Base-by-base conservation (phyloP, 352 stramenopile species). In the Pythium biforme region DNA sequence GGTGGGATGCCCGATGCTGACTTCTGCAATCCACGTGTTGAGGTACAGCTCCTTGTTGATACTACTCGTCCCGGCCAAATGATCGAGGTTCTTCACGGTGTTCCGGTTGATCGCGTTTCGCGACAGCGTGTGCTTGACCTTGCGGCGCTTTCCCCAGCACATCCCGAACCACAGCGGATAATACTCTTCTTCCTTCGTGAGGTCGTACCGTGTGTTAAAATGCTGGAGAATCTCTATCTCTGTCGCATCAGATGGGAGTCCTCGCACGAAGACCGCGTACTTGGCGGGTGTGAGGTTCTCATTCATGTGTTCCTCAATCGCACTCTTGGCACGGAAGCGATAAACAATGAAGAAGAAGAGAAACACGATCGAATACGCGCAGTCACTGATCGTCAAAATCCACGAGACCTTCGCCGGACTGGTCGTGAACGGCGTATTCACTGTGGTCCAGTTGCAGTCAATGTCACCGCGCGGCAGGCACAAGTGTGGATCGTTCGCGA, bases 11-110 rank as follows among this genome's bases (percentile, higher is more conserved):
- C 77, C 81, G 9, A 96, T 75, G 41, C 81, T 91, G 22, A 96
- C 84, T 65, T 96, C 87, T 8, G 86, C 88, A 34, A 96, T 81
- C 89, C 87, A 96, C n/a, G 79, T 88, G 46, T 79, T 74, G 3
- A 94, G 14, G 47, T 96, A 96, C 53, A 92, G 65, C 3, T 71
- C 66, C 39, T 85, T 84, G 4, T 54, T 85, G 20, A 72, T 64
- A 10, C 65, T 77, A 2, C 27, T 77, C 4, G 70, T 76, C 2
- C 55, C 66, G 10, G 72, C 75, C 12, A 92, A 68, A 43, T 93
- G 83, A 5, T 92, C 83, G 0, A 93, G 48, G 40, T 92, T 90
- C 39, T 63, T 68, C 4, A 95, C 82, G 2, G 79, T 73, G 5
- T 50, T 79, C 22, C 60, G 70, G 39, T 87, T 89, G 1, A 68